Conservation (phyloP, 805 yeast species). For the Ogataea populi-albae region DNA sequence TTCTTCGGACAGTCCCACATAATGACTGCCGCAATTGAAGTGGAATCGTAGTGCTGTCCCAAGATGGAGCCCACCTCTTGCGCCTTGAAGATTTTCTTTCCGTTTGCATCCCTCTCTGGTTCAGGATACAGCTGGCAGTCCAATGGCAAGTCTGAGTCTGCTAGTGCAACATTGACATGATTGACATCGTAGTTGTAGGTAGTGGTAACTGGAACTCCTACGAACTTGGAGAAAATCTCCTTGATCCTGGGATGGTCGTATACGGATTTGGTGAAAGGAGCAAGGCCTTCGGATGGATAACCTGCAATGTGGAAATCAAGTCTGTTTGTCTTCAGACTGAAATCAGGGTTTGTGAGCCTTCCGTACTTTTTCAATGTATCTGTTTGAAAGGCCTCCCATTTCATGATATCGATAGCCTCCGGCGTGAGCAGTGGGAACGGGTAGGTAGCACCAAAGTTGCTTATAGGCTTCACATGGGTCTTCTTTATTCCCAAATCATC, state of each 20-base stretch:
- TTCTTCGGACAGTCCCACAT: constrained; percentile 46
- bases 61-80: constrained; percentile 42
- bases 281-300: constrained; percentile 34
- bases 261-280: constrained; percentile 49
- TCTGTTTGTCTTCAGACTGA: constrained; percentile 27
- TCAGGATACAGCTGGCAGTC: constrained; percentile 18
- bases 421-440: constrained; percentile 59
- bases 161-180: constrained; percentile 49
- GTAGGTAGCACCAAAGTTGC: constrained; percentile 44
- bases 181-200: constrained; percentile 53
- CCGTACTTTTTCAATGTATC: constrained; percentile 43
- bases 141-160: constrained; percentile 15
- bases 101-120: constrained; percentile 15
- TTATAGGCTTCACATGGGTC: constrained; percentile 34
- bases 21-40: constrained; percentile 48
- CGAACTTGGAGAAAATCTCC: constrained; percentile 46
- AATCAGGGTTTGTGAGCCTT: constrained; percentile 36
- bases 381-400: constrained; percentile 47
- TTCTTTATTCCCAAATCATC: constrained; percentile 36
- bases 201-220: constrained; percentile 45
- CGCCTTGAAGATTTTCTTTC: constrained; percentile 20
- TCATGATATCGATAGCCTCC: constrained; percentile 56
- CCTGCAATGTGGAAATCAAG: constrained; percentile 51
- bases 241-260: constrained; percentile 51
- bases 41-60: constrained; percentile 48